Evolutionary conservation across 305 asterid species (phyloP).

Genomic region (Solanum hybrid): DNA sequence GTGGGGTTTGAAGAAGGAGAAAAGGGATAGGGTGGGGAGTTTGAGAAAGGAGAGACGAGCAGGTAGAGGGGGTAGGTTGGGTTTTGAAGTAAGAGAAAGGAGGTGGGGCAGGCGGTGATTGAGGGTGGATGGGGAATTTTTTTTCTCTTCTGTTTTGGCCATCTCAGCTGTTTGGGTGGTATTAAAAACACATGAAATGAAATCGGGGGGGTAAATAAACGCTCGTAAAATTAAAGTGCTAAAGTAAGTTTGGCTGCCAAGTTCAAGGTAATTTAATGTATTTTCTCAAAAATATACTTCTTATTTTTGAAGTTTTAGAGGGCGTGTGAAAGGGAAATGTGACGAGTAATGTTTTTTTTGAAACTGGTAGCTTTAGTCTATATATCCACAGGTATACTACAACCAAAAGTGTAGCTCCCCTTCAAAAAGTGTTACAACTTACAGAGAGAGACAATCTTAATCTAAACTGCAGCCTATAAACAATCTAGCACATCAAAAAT

Average conservation of each 20-base stretch:
- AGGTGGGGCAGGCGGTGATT: too few species aligned
- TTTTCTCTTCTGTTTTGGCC: too few species aligned
- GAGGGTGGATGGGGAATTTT: too few species aligned
- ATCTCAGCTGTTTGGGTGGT: too few species aligned
- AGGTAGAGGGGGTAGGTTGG: neutral
- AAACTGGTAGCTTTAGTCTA: neutral
- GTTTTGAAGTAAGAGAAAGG: neutral
- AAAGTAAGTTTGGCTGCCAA: neutral
- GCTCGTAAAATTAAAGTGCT: neutral
- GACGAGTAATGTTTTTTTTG: neutral
- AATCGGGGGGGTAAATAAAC: too few species aligned
- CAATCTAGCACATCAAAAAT: neutral
- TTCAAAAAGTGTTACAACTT: neutral
- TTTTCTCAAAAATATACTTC: neutral
- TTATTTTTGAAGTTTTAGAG: neutral
- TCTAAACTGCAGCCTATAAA: neutral
- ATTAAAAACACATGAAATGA: too few species aligned
- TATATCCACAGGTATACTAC: neutral
- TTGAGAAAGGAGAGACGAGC: neutral
- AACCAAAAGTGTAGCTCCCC: neutral
- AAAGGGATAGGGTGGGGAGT: neutral
- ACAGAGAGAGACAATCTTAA: neutral
- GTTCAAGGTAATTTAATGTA: neutral
- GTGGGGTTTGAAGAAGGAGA: neutral
- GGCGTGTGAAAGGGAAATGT: neutral